Percentiles rank a stretch among this genome's conserved stretches.
phyloP scores from a whole-genome alignment of 768 basidiomycete species.

The Tephrocybe rancida region DNA sequence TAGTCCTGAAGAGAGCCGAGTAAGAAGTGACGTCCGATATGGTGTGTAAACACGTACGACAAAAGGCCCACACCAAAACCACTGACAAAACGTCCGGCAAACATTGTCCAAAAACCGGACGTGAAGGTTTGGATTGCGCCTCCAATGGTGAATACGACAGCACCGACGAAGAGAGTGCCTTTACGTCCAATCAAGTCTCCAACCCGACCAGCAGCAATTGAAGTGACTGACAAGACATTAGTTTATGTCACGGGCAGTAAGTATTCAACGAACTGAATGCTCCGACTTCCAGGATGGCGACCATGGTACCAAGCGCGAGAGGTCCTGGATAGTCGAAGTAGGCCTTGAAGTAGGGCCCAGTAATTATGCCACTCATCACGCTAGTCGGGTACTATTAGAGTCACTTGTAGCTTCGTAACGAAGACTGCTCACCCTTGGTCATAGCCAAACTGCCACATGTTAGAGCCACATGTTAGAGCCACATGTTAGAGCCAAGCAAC shows the following conservation, averaged over 20 bases:
- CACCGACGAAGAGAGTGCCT: constrained; percentile 73
- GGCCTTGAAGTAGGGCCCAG: constrained; percentile 77
- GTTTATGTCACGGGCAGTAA: not conserved
- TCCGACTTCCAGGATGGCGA: constrained; percentile 92
- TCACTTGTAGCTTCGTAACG: constrained; percentile 11
- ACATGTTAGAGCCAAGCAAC: constrained; percentile 7
- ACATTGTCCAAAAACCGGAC: constrained; percentile 30
- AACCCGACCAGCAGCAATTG: constrained; percentile 80
- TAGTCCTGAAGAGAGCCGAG: constrained; percentile 66
- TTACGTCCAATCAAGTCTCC: constrained; percentile 78
- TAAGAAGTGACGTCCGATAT: not conserved
- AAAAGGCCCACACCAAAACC: constrained; percentile 77
- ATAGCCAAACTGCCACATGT: constrained; percentile 68
- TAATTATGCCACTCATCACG: constrained; percentile 93
- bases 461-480: constrained; percentile 3
- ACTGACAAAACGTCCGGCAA: constrained; percentile 67
- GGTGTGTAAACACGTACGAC: constrained; percentile 51
- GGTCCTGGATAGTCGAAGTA: constrained; percentile 82
- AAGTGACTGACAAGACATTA: constrained; percentile 62
- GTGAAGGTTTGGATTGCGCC: constrained; percentile 78
- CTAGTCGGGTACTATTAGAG: constrained; percentile 38
- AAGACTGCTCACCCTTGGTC: constrained; percentile 72
- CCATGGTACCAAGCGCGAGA: constrained; percentile 88
- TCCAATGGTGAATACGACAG: constrained; percentile 73
- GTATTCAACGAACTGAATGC: constrained; percentile 68